These are phyloP conservation scores for Manihot esculenta DNA, from an alignment of 441 rosid species.

Conservation along the genomic window DNA sequence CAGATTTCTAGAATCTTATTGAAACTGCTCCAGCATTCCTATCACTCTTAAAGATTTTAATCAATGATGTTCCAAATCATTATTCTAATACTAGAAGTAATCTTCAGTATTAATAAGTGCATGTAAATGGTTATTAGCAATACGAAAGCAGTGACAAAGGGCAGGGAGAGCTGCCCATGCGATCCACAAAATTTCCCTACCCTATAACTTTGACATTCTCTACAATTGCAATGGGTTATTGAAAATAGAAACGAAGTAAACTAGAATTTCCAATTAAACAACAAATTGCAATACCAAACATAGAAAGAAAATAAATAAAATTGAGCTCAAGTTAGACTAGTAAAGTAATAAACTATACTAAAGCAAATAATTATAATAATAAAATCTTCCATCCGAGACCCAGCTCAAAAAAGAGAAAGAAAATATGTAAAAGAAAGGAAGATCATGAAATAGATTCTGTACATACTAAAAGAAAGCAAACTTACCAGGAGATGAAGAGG, in stretches of 20 bases:
- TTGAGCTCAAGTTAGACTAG: background rate
- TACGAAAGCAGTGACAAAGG: background rate
- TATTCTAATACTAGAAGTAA: background rate
- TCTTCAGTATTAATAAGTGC: background rate
- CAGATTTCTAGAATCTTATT: background rate
- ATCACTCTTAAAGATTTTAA: background rate
- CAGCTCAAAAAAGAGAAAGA: background rate
- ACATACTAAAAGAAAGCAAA: background rate
- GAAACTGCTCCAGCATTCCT: background rate
- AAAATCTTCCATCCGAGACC: background rate
- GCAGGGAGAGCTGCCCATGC: background rate
- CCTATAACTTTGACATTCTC: background rate
- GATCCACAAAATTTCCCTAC: background rate
- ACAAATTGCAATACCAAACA: background rate
- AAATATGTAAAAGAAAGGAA: background rate
- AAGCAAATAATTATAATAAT: background rate
- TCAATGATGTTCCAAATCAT: background rate
- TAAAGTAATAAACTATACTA: background rate
- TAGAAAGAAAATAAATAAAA: background rate
- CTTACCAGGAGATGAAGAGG: slow-evolving; percentile 30
- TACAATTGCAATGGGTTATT: background rate
- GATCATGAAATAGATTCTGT: background rate
- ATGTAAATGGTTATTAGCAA: background rate
- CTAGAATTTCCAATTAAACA: background rate
- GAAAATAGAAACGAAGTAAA: background rate